These are phyloP conservation scores for Fusarium chuoi DNA, from an alignment of 2,329 filamentous ascomycete species.

Conservation along the genomic window DNA sequence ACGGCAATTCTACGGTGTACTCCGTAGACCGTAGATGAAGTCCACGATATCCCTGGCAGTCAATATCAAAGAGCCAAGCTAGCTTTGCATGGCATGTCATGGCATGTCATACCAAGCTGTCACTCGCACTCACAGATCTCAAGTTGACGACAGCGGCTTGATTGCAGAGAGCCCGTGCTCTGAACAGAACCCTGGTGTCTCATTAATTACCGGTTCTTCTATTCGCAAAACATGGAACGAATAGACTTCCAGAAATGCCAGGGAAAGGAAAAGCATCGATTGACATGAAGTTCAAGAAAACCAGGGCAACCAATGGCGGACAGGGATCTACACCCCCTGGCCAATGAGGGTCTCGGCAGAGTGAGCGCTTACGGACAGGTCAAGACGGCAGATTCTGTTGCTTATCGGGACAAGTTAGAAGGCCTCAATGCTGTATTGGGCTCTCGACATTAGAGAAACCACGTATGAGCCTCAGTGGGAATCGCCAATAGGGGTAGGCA, in stretches of 20 bases:
- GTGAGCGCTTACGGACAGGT: constrained; percentile 4
- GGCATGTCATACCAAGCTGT: constrained; percentile 9
- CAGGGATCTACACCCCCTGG: constrained; percentile 2
- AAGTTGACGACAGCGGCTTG: constrained; percentile 19
- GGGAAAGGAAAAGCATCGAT: background rate
- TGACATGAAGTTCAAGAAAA: constrained; percentile 20
- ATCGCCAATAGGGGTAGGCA: background rate
- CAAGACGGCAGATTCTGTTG: constrained; percentile 2
- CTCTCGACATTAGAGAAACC: background rate
- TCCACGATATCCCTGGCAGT: background rate
- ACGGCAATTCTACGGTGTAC: background rate
- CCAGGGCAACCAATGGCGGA: constrained; percentile 42
- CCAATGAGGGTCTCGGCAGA: constrained; percentile 34
- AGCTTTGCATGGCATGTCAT: background rate
- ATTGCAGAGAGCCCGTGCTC: constrained; percentile 9
- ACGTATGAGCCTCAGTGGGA: constrained; percentile 1
- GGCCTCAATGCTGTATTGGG: constrained; percentile 21
- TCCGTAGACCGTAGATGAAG: background rate
- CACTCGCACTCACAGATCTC: constrained; percentile 5
- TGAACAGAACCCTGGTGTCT: background rate
- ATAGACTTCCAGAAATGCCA: constrained; percentile 11
- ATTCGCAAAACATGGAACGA: background rate
- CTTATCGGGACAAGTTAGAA: constrained; percentile 9
- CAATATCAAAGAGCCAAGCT: background rate
- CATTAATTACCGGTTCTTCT: constrained; percentile 2